Evolutionary conservation across 768 basidiomycete species (phyloP).

Genomic region (Mrakia blollopis): DNA sequence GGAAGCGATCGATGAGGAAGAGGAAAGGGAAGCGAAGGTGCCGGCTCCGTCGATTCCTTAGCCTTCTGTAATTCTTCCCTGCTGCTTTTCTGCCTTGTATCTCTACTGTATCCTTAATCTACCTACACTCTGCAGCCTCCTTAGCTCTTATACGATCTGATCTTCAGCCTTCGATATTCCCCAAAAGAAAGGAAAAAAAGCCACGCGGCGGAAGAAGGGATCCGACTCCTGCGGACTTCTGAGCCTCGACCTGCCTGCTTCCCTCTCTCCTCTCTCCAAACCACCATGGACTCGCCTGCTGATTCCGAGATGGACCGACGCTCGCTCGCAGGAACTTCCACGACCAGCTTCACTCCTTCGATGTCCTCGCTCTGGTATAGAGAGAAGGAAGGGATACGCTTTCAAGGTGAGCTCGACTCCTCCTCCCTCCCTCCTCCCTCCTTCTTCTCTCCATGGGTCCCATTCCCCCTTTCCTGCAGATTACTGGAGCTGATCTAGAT

Average conservation of each 20-base stretch:
- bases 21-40: constrained; percentile 1
- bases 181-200: too few species aligned
- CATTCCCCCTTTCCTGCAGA: neutral
- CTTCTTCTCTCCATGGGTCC: too few species aligned
- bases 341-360: neutral
- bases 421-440: neutral
- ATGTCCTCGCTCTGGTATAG: neutral
- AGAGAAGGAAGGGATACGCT: neutral
- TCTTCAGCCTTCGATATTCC: too few species aligned
- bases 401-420: neutral
- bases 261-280: neutral
- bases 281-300: too few species aligned
- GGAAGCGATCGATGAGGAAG: neutral
- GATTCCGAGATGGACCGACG: too few species aligned
- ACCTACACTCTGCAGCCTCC: too few species aligned
- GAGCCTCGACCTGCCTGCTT: neutral
- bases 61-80: neutral
- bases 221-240: too few species aligned
- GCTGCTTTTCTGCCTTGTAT: neutral
- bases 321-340: neutral
- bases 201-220: too few species aligned
- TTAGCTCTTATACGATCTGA: too few species aligned
- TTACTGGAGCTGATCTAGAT: too few species aligned
- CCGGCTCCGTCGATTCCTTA: neutral
- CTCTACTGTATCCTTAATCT: neutral